Conservation (phyloP, 1,284 basidiomycete species). For the Grifola frondosa region DNA sequence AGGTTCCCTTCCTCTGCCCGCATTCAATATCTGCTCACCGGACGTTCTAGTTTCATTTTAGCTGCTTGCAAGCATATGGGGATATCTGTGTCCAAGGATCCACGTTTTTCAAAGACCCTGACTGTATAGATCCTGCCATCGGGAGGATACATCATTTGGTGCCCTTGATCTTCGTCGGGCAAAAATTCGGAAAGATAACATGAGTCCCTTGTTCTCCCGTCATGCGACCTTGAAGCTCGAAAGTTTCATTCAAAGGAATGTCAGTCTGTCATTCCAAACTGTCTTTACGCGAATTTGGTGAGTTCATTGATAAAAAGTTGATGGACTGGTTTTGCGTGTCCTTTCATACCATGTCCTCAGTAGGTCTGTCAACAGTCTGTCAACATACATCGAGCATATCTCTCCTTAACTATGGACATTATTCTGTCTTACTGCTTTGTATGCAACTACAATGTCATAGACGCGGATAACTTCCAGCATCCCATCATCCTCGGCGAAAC, state of each 20-base stretch:
- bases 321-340: too few species aligned
- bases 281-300: background rate
- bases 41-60: constrained; percentile 8
- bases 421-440: constrained; percentile 1
- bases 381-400: constrained; percentile 1
- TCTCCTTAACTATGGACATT: background rate
- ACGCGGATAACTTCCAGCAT: background rate
- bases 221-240: constrained; percentile 1
- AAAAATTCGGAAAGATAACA: background rate
- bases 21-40: too few species aligned
- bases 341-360: background rate
- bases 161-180: background rate
- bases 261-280: background rate
- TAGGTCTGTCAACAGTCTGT: background rate
- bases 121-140: background rate
- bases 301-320: too few species aligned
- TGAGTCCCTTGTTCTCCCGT: constrained; percentile 1
- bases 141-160: background rate
- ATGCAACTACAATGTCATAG: background rate
- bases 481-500: background rate
- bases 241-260: background rate
- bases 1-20: too few species aligned
- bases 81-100: background rate
- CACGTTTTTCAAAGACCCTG: constrained; percentile 1
- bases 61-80: background rate